Base-by-base conservation (phyloP, 768 basidiomycete species). In the Podaxis carcinomalis region DNA sequence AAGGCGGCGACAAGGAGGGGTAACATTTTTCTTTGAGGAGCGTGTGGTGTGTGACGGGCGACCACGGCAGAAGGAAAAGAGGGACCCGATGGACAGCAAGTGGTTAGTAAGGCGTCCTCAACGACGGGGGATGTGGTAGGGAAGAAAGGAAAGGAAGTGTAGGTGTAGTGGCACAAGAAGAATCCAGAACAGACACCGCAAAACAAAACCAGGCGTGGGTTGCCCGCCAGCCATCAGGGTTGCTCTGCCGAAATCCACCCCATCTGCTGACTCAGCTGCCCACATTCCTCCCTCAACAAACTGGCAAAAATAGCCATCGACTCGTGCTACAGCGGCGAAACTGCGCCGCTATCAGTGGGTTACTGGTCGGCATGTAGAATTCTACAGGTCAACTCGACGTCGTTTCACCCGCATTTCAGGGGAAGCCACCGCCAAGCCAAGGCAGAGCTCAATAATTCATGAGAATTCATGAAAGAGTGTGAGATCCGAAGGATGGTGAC, bases 1-100 rank as follows among this genome's bases (percentile, higher is more conserved):
- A 78, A 51, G 2, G 68, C 54, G 16, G 76, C 63, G 27, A 77
- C 62, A 42, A 67, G 61, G 52, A 54, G 66, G 47, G 65, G 57
- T 39, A 68, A 57, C 68, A 69, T 68, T 28, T 50, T 61, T 59
- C 52, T 32, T 25, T 14, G 25, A 50, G 57, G 11, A 21, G 40
- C 11, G 44, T 39, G 37, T 28, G 16, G 46, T 11, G 14, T 32
- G 47, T 13, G 44, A 25, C 13, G 28, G 7, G 10, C 6, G 60
- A 37, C n/a, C 5, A 49, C 16, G 61, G 14, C 19, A n/a, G 57
- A 54, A 13, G 46, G 6, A 36, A 50, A 40, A 10, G 46, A 51
- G 54, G 61, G 36, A 37, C n/a, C 32, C 27, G 52, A 32, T 7
- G 21, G 36, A 51, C 19, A 32, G 40, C 47, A 50, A 28, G 28